Base-by-base conservation (phyloP, 1,284 basidiomycete species). In the Microbotryomycetes sp. region DNA sequence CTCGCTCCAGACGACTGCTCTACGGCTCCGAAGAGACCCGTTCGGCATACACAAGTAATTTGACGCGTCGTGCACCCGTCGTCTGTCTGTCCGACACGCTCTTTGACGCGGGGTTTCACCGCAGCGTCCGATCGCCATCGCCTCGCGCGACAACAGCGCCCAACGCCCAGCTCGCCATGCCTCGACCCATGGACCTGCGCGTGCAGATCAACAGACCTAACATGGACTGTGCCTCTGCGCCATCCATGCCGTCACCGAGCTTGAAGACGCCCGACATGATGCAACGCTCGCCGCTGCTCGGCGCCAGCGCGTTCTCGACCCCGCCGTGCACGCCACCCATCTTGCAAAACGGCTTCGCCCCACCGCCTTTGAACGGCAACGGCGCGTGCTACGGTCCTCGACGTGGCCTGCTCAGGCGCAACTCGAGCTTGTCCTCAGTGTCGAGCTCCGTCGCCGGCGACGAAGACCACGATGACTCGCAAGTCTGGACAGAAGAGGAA, bases 371-470 rank as follows among this genome's bases (percentile, higher is more conserved):
- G 18, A 41, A 41, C 18, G 35, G 11, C 18, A 41, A 41, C 35
- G 18, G 18, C 35, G 18, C 9, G 11, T 11, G 11, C 11, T 11
- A 18, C 18, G 35, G 35, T 41, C 11, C 11, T 18, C 9, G 64
- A 18, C 35, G 54, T 18, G 53, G 49, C 3, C 29, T 66, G 13
- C 16, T 64, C 31, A 54, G 62, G 27, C 47, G 62, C 18, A 64
- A 64, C 41, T 67, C 65, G 48, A 59, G 56, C 15, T 28, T 67
- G 47, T 57, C 54, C 46, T 65, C 62, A n/a, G 60, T 62, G 9
- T 52, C 62, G 45, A 64, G 62, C 35, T 62, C 59, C 16, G 48
- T 65, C 23, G 56, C 31, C 3, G 51, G 51, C 24, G 60, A 62
- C 4, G 65, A 66, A 5, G 61, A 61, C 28, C 60, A 60, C n/a